Percentiles rank a stretch among this genome's conserved stretches.
These are phyloP conservation scores for Talaromyces sp. DNA, from an alignment of 2,329 filamentous ascomycete species.

Conservation along the genomic window DNA sequence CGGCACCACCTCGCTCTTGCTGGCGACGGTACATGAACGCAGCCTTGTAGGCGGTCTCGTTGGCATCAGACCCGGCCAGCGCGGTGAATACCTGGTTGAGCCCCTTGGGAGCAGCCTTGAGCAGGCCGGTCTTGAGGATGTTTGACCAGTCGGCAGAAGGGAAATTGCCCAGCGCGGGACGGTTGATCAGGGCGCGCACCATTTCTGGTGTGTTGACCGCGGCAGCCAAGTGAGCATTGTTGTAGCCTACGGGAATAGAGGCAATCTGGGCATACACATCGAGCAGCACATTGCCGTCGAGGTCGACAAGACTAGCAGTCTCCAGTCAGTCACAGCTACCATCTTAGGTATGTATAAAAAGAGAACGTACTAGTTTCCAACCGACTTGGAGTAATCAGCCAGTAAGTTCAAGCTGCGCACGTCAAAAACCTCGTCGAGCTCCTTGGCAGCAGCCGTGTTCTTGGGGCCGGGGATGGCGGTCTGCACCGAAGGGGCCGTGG, in stretches of 20 bases:
- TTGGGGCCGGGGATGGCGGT: constrained; percentile 69
- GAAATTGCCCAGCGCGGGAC: constrained; percentile 86
- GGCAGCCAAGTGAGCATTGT: constrained; percentile 69
- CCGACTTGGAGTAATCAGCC: constrained; percentile 65
- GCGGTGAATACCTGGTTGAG: constrained; percentile 86
- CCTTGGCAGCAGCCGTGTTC: constrained; percentile 61
- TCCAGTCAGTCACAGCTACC: background rate
- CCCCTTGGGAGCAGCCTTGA: constrained; percentile 76
- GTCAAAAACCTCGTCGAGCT: constrained; percentile 75
- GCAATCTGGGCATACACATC: constrained; percentile 73
- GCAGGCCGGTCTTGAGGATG: constrained; percentile 71
- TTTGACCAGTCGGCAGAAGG: constrained; percentile 77
- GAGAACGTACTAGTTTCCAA: constrained; percentile 64
- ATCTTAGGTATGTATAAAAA: too few relatives aligned
- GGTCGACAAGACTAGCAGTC: constrained; percentile 38
- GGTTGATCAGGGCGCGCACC: constrained; percentile 75
- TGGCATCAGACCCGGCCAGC: constrained; percentile 83
- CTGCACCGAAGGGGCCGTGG: constrained; percentile 47
- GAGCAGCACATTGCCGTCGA: constrained; percentile 46
- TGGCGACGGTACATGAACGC: constrained; percentile 90
- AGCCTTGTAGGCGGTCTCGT: constrained; percentile 91
- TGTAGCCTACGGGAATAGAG: constrained; percentile 88
- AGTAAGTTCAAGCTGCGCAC: constrained; percentile 81
- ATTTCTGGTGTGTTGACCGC: constrained; percentile 72
- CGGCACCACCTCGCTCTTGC: constrained; percentile 68